Percentiles rank a stretch among this genome's conserved stretches.
These are phyloP conservation scores for Tylopilus felleus DNA, from an alignment of 768 basidiomycete species.

Conservation along the genomic window DNA sequence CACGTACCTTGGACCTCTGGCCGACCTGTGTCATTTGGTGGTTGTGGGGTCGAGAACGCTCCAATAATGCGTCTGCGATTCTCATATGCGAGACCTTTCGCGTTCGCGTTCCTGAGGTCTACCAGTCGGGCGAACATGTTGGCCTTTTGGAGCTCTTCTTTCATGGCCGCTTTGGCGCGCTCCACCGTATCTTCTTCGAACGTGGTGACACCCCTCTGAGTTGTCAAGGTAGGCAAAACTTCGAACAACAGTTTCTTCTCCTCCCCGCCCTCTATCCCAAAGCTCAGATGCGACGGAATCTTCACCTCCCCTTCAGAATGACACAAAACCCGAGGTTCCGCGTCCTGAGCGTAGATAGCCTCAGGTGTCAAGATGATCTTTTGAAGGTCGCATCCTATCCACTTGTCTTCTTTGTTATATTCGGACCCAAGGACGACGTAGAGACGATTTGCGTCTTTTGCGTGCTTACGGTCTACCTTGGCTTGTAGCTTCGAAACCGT, in stretches of 20 bases:
- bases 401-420: slow-evolving; percentile 60
- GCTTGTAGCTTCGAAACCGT: slow-evolving; percentile 45
- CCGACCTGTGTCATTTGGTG: slow-evolving; percentile 72
- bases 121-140: slow-evolving; percentile 63
- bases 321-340: slow-evolving; percentile 24
- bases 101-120: slow-evolving; percentile 86
- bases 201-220: slow-evolving; percentile 27
- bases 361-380: slow-evolving; percentile 56
- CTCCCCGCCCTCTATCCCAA: slow-evolving; percentile 51
- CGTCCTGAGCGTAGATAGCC: slow-evolving; percentile 33
- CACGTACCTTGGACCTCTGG: slow-evolving; percentile 84
- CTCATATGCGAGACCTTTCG: slow-evolving; percentile 81
- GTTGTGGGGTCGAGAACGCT: slow-evolving; percentile 70
- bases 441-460: slow-evolving; percentile 42
- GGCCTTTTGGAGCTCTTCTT: slow-evolving; percentile 44
- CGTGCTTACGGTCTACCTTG: slow-evolving; percentile 38
- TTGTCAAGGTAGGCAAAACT: slow-evolving; percentile 55
- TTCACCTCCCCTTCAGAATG: slow-evolving; percentile 38
- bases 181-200: slow-evolving; percentile 20
- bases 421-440: slow-evolving; percentile 76
- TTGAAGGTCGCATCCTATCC: slow-evolving; percentile 65
- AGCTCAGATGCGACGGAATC: slow-evolving; percentile 55
- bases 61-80: slow-evolving; percentile 76
- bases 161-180: slow-evolving; percentile 24
- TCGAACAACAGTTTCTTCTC: slow-evolving; percentile 67